Conservation (phyloP, 345 rosid genomes). For the Eutrema yunnanense region DNA sequence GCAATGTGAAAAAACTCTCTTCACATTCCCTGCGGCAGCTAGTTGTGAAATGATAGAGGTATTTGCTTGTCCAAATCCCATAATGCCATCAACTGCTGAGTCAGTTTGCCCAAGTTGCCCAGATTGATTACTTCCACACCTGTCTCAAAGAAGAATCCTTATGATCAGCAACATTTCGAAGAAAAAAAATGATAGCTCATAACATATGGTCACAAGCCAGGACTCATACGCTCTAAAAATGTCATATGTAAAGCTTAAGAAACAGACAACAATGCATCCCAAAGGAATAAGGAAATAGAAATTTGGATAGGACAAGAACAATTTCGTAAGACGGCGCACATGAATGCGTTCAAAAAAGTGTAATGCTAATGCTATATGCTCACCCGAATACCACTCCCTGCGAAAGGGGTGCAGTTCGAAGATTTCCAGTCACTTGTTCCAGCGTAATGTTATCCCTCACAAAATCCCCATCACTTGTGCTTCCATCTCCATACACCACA, state of each 20-base stretch:
- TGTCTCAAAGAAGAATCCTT: constrained; percentile 22
- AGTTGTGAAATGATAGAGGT: constrained; percentile 85
- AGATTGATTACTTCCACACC: constrained; percentile 82
- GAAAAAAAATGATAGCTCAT: not conserved
- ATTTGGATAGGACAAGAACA: not conserved
- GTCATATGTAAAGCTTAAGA: not conserved
- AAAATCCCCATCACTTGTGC: constrained; percentile 31
- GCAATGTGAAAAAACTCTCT: constrained; percentile 78
- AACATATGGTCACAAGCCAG: not conserved
- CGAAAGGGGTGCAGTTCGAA: constrained; percentile 12
- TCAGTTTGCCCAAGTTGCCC: constrained; percentile 65
- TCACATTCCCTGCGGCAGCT: constrained; percentile 58
- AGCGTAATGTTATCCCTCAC: constrained; percentile 23
- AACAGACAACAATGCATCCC: not conserved
- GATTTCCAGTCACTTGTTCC: constrained; percentile 26
- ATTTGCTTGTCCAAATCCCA: constrained; percentile 91
- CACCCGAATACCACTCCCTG: constrained; percentile 28
- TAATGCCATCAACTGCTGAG: constrained; percentile 84
- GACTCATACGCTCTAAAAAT: not conserved
- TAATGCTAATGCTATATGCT: not conserved
- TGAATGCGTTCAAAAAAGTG: not conserved
- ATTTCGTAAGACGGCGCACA: not conserved
- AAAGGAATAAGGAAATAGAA: not conserved
- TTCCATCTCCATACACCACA: constrained; percentile 34
- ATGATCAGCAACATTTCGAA: not conserved